Evolutionary conservation across 768 basidiomycete species (phyloP), one percentile per base, ranked within the genome.

Genomic region (Chalciporus chontae): DNA sequence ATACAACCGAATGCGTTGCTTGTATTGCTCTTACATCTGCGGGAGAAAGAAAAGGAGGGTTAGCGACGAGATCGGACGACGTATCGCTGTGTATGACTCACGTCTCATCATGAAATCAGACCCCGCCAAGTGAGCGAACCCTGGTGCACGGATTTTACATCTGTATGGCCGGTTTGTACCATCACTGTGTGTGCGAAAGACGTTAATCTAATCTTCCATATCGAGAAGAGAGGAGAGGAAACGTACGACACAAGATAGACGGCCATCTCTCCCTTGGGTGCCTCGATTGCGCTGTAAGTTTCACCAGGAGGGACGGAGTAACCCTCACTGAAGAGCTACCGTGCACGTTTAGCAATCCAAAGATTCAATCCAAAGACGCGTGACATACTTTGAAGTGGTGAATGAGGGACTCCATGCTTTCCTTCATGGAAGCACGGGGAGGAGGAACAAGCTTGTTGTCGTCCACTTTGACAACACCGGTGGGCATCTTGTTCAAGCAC

Each of bases 51-150:
- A 45, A 31, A 47, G 19, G 23, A 27, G 46, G 45, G 44, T 42
- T 45, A 58, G 40, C 40, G 23, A 21, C 21, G 4, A 15, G 8
- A 3, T 37, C 10, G 43, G 27, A 26, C 42, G 18, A 31, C 48
- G 13, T 4, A 47, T 52, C n/a, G 60, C 14, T 4, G 8, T 1
- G n/a, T n/a, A n/a, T n/a, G 36, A 81, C 84, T 62, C 68, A 88
- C 87, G 82, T 82, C 90, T 85, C 87, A 92, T 94, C 90, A 98
- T 97, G 66, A 98, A 96, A 70, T 99, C 96, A 3, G 92, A 79
- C 17, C 94, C 95, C 24, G 93, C 92, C 54, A 98, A 77, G 70
- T 98, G 96, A 19, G 93, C 92, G 61, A 95, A 95, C 14, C 94
- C 94, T 29, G 94, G 94, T 7, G 94, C 94, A 62, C 94, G 90